phyloP scores from a whole-genome alignment of 768 basidiomycete genomes.

The Obba rivulosa region DNA sequence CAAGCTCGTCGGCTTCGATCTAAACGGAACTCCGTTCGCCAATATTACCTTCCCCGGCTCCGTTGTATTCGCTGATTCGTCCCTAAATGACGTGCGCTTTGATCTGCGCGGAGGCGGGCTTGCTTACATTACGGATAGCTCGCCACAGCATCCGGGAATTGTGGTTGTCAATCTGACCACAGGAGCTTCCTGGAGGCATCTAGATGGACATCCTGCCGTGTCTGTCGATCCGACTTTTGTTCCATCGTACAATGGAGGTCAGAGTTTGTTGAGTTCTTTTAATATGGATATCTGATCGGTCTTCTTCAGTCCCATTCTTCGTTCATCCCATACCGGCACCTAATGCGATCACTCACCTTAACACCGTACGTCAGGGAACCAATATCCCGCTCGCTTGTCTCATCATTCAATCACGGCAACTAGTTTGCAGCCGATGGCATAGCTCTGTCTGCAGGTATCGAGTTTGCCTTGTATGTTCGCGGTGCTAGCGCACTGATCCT shows the following conservation, averaged over 20 bases:
- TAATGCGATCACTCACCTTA: conserved; percentile 8
- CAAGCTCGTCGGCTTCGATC: conserved; percentile 18
- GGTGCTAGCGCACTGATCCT: not conserved
- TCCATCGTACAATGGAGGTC: conserved; percentile 11
- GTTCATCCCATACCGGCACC: conserved; percentile 3
- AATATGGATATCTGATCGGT: not conserved
- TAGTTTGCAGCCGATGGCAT: conserved; percentile 17
- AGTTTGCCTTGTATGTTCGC: not conserved
- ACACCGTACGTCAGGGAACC: conserved; percentile 1
- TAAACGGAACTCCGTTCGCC: conserved; percentile 8
- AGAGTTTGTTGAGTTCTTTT: not conserved
- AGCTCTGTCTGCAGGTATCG: conserved; percentile 11
- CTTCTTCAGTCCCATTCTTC: conserved; percentile 7
- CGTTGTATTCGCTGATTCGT: conserved; percentile 17
- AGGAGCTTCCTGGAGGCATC: conserved; percentile 15
- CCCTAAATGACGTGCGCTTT: conserved; percentile 18
- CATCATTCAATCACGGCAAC: too few relatives aligned
- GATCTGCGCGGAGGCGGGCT: conserved; percentile 17
- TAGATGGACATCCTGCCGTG: conserved; percentile 8
- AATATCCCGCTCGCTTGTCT: not conserved
- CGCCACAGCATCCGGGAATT: conserved; percentile 9
- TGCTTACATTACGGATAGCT: conserved; percentile 17
- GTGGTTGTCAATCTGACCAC: conserved; percentile 14
- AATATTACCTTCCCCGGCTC: conserved; percentile 14
- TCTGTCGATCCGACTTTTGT: conserved; percentile 2